Evolutionary conservation across 495 filamentous ascomycete species (phyloP).

Genomic region (Trypethelium eluteriae): DNA sequence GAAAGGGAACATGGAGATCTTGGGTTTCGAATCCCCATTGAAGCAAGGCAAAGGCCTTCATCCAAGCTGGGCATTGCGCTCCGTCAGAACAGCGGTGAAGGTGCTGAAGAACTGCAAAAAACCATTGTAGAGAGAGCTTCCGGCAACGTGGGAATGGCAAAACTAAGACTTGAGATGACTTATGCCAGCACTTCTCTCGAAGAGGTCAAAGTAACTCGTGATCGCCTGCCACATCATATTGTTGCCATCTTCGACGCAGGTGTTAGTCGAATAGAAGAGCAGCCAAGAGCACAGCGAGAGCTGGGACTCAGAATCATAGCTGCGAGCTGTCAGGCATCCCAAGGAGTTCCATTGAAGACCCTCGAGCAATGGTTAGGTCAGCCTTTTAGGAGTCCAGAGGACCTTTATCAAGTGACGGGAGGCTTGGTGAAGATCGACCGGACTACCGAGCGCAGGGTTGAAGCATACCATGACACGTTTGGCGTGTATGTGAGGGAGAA

Average conservation of each 20-base stretch:
- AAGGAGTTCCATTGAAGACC: background rate
- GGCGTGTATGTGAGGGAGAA: too few relatives aligned
- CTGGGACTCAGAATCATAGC: too few relatives aligned
- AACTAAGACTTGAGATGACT: background rate
- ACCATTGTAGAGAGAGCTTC: background rate
- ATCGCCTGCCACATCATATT: background rate
- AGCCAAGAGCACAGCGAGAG: too few relatives aligned
- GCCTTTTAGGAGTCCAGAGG: too few relatives aligned
- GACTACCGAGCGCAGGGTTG: too few relatives aligned
- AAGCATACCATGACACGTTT: too few relatives aligned
- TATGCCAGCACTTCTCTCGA: background rate
- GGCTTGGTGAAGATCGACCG: too few relatives aligned
- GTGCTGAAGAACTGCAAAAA: background rate
- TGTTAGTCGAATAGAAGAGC: background rate
- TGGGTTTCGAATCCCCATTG: background rate
- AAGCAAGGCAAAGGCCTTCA: background rate
- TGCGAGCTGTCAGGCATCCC: too few relatives aligned
- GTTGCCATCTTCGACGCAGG: background rate
- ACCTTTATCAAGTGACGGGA: too few relatives aligned
- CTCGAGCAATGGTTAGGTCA: too few relatives aligned
- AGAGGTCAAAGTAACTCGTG: background rate
- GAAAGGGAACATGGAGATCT: slow-evolving; percentile 3
- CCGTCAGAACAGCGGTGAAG: background rate
- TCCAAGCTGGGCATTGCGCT: background rate
- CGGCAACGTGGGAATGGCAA: background rate